Base-by-base conservation (phyloP, 805 yeast genomes). In the Ogataea nakhonphanomensis region DNA sequence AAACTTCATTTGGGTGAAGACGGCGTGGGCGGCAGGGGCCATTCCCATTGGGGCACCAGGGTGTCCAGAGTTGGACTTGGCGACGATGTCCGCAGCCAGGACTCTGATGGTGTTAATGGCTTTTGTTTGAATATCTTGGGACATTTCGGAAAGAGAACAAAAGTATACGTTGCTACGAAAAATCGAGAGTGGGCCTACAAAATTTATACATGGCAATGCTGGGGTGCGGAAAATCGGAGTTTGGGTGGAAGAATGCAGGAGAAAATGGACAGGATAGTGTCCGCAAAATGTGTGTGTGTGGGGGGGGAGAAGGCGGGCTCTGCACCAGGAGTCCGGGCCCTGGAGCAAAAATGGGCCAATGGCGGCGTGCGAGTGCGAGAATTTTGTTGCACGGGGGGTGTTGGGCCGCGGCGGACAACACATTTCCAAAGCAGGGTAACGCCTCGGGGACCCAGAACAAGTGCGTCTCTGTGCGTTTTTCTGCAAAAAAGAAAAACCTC, bases 1-100 rank as follows among this genome's bases (percentile, higher is more conserved):
- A 74, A 86, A 79, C 57, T 70, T 82, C 84, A 90, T 74, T 61
- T 78, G 78, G 65, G 79, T 75, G 79, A 83, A 87, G 50, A 91
- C 65, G 42, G 80, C 82, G 67, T 91, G 97, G 48, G 97, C 95
- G 46, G 90, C 82, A 33, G 97, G 96, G 12, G 99, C 97, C 69
- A 91, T 73, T 50, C 98, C 98, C 78, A 91, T 80, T 58, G 98
- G 98, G 39, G 99, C 98, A 73, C 99, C 99, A 41, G 99, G 99
- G 72, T 91, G 99, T 53, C 99, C 99, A 46, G 96, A 84, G 70
- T 91, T 84, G 58, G 97, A 91, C 68, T 79, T 76, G 45, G 82
- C 74, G 48, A 87, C 95, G 51, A 85, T 80, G 65, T 91, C 99
- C 39, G 85, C 86, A 25, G 98, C 80, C 57, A 91, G 76, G 46